Base-by-base conservation (phyloP, 768 basidiomycete species). In the Pholiota microspora region DNA sequence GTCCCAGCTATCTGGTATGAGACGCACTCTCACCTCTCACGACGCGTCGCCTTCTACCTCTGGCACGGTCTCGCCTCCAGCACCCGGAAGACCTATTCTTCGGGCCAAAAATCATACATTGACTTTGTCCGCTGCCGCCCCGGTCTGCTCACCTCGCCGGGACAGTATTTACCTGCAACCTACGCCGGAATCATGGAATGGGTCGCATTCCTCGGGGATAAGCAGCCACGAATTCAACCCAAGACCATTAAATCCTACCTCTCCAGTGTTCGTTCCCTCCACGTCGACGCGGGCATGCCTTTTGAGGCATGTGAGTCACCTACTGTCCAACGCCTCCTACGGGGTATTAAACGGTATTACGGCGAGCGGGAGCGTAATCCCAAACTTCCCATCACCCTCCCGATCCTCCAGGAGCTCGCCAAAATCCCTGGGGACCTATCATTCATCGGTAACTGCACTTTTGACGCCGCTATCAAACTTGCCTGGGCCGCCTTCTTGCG, bases 311-410 rank as follows among this genome's bases (percentile, higher is more conserved):
- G 6, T 16, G 7, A 18, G 3, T 69, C 70, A n/a, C 61, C 63
- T 1, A 60, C 61, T 1, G 50, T 71, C 13, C 64, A 65, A 25
- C 59, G 66, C 0, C 52, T 73, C 29, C 58, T 73, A 42, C 56
- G 69, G 0, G 71, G 72, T 7, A 71, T 71, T 55, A 72, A 72
- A 55, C 60, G 57, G 3, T 63, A 62, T 31, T 59, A 66, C 49
- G 69, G 72, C 2, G 62, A 52, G 29, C 1, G 7, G 10, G 18
- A 16, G 5, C 28, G 28, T 12, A 29, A 48, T 9, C 46, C 16
- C 46, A 48, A 48, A 24, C 62, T 55, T 3, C 67, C 66, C 15
- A 67, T 65, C 49, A 65, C 59, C 3, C 62, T 64, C n/a, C 7
- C 35, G 2, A 58, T 68, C 31, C 61, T 69, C 23, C 58, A 53